Evolutionary conservation across 2,329 filamentous ascomycete species (phyloP).

Genomic region (Neonectria coccinea): DNA sequence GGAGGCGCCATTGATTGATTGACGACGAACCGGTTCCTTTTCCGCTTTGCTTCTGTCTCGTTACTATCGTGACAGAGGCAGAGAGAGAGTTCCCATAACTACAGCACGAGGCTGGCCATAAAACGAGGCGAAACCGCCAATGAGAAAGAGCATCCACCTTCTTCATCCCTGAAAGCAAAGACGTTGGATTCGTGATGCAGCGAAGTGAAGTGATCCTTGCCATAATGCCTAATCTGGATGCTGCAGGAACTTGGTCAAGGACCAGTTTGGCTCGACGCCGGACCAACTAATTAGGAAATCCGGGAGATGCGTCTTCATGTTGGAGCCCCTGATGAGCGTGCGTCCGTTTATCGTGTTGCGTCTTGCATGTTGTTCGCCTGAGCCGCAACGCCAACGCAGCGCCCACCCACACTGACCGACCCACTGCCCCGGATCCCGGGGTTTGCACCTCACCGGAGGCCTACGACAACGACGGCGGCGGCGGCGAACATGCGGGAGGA

Average conservation of each 20-base stretch:
- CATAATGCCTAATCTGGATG: not conserved
- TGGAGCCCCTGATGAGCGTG: too few relatives aligned
- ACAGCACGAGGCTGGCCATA: too few relatives aligned
- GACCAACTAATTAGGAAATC: not conserved
- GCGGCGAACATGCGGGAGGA: not conserved
- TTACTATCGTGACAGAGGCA: slow-evolving; percentile 14
- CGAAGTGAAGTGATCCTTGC: not conserved
- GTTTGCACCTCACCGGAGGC: not conserved
- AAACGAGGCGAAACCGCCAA: too few relatives aligned
- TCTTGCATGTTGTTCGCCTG: too few relatives aligned
- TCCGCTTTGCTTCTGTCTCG: slow-evolving; percentile 19
- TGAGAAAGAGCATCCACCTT: too few relatives aligned
- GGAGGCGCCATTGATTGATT: slow-evolving; percentile 32
- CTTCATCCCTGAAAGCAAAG: not conserved
- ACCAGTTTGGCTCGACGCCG: not conserved
- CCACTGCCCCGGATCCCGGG: too few relatives aligned
- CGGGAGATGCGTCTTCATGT: not conserved
- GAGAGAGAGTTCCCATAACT: too few relatives aligned
- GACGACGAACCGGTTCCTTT: slow-evolving; percentile 9
- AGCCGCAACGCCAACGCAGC: too few relatives aligned
- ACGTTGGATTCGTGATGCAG: not conserved
- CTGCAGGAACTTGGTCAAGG: not conserved
- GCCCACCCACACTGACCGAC: too few relatives aligned
- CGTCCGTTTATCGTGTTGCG: too few relatives aligned
- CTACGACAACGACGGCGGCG: slow-evolving; percentile 2